Base-by-base conservation (phyloP, 2,329 filamentous ascomycete species). In the Leptographium wingfieldii region DNA sequence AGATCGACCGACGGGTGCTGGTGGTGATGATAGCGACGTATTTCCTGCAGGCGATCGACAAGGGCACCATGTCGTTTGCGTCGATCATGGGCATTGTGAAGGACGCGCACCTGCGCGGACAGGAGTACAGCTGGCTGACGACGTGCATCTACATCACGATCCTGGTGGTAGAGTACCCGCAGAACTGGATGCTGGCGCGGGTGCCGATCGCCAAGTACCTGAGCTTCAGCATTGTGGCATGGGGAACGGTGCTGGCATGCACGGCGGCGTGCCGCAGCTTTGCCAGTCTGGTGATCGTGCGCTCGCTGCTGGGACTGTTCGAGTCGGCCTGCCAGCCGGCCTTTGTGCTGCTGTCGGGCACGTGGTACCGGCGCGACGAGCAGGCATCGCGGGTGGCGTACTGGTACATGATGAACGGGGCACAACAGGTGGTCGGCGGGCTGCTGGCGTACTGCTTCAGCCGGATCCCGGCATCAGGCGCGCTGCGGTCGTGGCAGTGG, bases 391-490 rank as follows among this genome's bases (percentile, higher is more conserved):
- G 82, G 5, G 84, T 88, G 3, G 86, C 84, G 0, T 87, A 83
- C 69, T 89, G 86, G 85, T 86, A 87, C 69, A 87, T 87, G 82
- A 89, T 88, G 84, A 90, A 89, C 68, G 86, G 86, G 2, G 78
- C 77, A 0, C 86, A 89, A 67, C 86, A 88, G 67, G 85, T 89
- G 57, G 83, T 88, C 9, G 86, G 86, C 38, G 86, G 86, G 6
- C 77, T 89, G 0, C 74, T 89, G 0, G 85, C 85, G 0, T 88
- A 87, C 68, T 85, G 84, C 63, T 78, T 79, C 65, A 74, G 77
- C 2, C 73, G 81, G 3, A 82, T 84, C 67, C 73, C 38, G 38
- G 6, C 71, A 19, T 71, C 66, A 5, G 78, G 80, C 3, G 73
- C 76, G 0, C 74, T 87, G 60, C 78, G 77, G 66, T 82, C 81